phyloP scores from a whole-genome alignment of 2,329 filamentous ascomycete genomes.

The Phialophora tarda region DNA sequence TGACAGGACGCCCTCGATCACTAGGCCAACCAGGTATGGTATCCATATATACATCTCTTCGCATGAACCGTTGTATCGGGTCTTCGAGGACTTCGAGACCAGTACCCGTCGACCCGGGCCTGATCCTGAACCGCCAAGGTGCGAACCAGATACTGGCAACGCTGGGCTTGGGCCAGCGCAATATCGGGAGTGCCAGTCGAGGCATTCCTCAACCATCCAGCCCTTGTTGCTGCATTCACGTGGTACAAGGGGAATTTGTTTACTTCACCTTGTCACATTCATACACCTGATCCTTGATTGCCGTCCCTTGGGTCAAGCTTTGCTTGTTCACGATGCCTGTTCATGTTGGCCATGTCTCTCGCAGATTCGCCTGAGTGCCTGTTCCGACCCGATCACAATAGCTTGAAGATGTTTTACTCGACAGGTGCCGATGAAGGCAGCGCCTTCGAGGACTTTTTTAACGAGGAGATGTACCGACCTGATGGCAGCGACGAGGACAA shows the following conservation, averaged over 20 bases:
- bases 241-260: conserved; percentile 27
- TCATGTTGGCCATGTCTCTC: conserved; percentile 38
- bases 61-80: background rate
- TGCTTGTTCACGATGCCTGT: background rate
- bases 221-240: conserved; percentile 21
- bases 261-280: conserved; percentile 22
- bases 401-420: conserved; percentile 57
- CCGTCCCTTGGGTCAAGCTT: conserved; percentile 14
- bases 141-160: too few species aligned
- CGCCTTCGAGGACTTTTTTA: conserved; percentile 68
- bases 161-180: conserved; percentile 21
- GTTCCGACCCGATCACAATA: conserved; percentile 58
- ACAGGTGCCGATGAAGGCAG: conserved; percentile 61
- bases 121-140: too few species aligned
- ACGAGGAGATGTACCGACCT: conserved; percentile 60
- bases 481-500: conserved; percentile 56
- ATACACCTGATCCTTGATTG: conserved; percentile 26
- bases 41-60: conserved; percentile 4
- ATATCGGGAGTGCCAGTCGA: conserved; percentile 22
- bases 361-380: conserved; percentile 41
- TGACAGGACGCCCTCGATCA: background rate
- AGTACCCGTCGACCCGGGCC: too few species aligned
- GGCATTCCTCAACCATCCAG: conserved; percentile 27
- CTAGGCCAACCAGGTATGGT: too few species aligned
- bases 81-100: too few species aligned